phyloP scores from a whole-genome alignment of 768 basidiomycete species.

The Podaxis sp. region DNA sequence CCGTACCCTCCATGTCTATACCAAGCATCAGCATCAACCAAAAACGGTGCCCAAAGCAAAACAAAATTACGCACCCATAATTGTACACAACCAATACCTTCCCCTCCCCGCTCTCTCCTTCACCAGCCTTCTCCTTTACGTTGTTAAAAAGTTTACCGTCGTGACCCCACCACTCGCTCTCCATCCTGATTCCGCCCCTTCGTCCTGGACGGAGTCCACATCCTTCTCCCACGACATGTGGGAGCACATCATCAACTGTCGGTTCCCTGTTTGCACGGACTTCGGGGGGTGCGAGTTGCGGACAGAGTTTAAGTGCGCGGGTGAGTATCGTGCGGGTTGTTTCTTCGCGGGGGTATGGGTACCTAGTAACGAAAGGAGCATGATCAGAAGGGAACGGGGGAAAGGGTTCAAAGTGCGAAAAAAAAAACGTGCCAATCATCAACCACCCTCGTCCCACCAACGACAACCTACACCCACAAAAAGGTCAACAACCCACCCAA shows the following conservation, averaged over 20 bases:
- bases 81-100: conserved; percentile 25
- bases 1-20: conserved; percentile 20
- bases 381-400: background rate
- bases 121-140: conserved; percentile 19
- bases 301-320: conserved; percentile 45
- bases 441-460: conserved; percentile 54
- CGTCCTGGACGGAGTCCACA: conserved; percentile 53
- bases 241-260: conserved; percentile 43
- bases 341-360: conserved; percentile 58
- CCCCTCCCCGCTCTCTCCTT: conserved; percentile 9
- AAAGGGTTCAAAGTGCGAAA: background rate
- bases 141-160: conserved; percentile 16
- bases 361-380: conserved; percentile 33
- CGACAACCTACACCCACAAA: conserved; percentile 33
- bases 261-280: conserved; percentile 41
- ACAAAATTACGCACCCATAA: conserved; percentile 26
- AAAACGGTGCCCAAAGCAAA: background rate
- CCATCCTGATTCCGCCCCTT: conserved; percentile 58
- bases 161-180: conserved; percentile 31
- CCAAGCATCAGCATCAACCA: background rate
- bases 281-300: conserved; percentile 55
- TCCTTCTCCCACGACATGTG: conserved; percentile 47
- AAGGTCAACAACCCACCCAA: background rate
- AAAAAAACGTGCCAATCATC: conserved; percentile 52
- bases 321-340: conserved; percentile 57